Conservation (phyloP, 1,284 basidiomycete species). For the Trametes sp. region DNA sequence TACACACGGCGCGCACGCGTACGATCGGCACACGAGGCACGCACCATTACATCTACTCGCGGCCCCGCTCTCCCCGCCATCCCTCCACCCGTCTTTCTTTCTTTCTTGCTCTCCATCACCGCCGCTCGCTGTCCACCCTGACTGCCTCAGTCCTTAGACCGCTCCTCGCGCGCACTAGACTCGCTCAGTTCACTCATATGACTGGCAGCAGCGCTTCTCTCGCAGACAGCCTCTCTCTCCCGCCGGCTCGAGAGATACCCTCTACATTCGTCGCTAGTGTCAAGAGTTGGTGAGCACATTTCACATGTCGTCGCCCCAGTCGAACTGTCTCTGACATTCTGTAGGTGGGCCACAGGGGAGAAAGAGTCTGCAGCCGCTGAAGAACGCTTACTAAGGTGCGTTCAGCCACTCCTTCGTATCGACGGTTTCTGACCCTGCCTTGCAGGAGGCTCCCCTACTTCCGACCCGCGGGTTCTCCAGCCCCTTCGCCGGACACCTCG, state of each 20-base stretch:
- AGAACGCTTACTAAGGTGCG: constrained; percentile 73
- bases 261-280: constrained; percentile 68
- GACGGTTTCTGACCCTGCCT: constrained; percentile 6
- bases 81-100: constrained; percentile 12
- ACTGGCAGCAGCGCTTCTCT: constrained; percentile 30
- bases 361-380: constrained; percentile 76
- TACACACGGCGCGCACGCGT: constrained; percentile 31
- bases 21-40: constrained; percentile 33
- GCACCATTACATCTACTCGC: background rate
- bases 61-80: constrained; percentile 3
- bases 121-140: constrained; percentile 21
- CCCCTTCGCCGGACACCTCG: constrained; percentile 42
- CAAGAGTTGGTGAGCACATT: constrained; percentile 54
- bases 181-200: constrained; percentile 31
- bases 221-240: constrained; percentile 47
- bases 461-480: constrained; percentile 50
- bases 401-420: constrained; percentile 16
- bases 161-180: constrained; percentile 27
- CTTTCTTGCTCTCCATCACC: constrained; percentile 7
- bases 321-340: too few relatives aligned
- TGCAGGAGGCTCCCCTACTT: constrained; percentile 78
- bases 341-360: constrained; percentile 78
- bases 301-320: too few relatives aligned
- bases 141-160: constrained; percentile 30
- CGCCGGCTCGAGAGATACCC: constrained; percentile 73